Evolutionary conservation across 805 yeast species (phyloP).

Genomic region (Candida namnaoensis): DNA sequence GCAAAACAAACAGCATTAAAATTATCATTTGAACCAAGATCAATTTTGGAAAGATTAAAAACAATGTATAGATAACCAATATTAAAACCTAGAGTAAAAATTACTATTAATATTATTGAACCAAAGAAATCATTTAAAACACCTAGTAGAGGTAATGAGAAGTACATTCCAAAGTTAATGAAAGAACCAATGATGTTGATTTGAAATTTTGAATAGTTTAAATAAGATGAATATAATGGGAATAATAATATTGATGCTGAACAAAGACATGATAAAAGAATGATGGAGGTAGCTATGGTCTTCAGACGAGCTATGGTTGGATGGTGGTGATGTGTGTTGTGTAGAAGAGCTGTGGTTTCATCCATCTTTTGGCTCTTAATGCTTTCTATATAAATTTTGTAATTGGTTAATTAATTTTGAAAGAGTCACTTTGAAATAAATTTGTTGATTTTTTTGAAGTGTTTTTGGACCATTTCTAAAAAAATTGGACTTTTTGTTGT

Average conservation of each 20-base stretch:
- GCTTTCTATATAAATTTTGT: too few species aligned
- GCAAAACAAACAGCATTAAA: constrained; percentile 34
- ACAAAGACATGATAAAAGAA: constrained; percentile 54
- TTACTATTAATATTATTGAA: constrained; percentile 58
- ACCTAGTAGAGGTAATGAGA: constrained; percentile 77
- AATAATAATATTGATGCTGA: constrained; percentile 81
- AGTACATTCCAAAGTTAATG: constrained; percentile 74
- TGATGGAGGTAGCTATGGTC: background rate
- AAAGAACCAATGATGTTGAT: constrained; percentile 68
- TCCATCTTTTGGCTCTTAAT: too few species aligned
- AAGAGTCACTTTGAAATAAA: too few species aligned
- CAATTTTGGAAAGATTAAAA: background rate
- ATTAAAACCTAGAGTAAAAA: constrained; percentile 51
- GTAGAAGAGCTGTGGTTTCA: too few species aligned
- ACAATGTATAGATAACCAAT: constrained; percentile 60
- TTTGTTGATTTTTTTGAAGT: too few species aligned
- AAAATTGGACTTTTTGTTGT: too few species aligned
- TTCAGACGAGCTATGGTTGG: too few species aligned
- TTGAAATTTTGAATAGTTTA: constrained; percentile 59
- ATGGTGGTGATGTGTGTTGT: background rate
- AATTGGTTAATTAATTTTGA: too few species aligned
- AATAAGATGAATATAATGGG: constrained; percentile 67
- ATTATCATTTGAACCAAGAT: constrained; percentile 18
- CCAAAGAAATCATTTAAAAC: constrained; percentile 81
- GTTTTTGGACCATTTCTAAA: too few species aligned